Conservation (phyloP, 202 grass and related monocot genomes). For the Saccharum hybrid region DNA sequence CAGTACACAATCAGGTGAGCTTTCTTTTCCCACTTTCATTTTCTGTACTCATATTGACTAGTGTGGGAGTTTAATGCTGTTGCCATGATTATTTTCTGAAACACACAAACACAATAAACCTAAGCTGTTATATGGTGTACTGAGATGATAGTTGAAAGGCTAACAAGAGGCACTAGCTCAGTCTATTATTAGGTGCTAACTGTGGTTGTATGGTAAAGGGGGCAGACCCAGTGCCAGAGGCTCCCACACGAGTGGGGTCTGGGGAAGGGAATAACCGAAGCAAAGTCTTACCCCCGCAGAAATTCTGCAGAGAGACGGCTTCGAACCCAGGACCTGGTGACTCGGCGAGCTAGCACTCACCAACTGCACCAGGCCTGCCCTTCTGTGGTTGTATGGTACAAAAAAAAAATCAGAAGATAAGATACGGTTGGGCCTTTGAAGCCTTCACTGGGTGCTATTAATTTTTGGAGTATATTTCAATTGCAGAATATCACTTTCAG, state of each 20-base stretch:
- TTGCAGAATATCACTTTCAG: not conserved
- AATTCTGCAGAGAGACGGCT: too few species aligned
- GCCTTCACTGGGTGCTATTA: not conserved
- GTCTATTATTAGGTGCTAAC: not conserved
- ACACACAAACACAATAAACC: conserved; percentile 3
- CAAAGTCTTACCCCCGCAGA: too few species aligned
- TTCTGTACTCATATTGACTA: conserved; percentile 9
- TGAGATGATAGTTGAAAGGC: conserved; percentile 6
- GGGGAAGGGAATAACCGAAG: too few species aligned
- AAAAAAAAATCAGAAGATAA: not conserved
- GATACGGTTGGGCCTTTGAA: not conserved
- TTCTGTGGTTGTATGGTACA: too few species aligned
- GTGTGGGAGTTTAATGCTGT: conserved; percentile 26
- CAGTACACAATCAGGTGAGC: conserved; percentile 79
- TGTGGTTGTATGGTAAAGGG: not conserved
- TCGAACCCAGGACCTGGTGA: too few species aligned
- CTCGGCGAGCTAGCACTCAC: too few species aligned
- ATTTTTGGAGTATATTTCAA: conserved; percentile 14
- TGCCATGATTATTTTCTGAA: conserved; percentile 16
- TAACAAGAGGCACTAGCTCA: conserved; percentile 11
- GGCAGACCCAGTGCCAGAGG: too few species aligned
- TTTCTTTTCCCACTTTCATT: conserved; percentile 35
- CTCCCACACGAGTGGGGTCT: too few species aligned
- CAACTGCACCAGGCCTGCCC: too few species aligned
- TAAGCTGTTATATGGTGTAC: conserved; percentile 8